These are phyloP conservation scores for Barbatosphaeria neglecta DNA, from an alignment of 495 filamentous ascomycete species.

Conservation along the genomic window DNA sequence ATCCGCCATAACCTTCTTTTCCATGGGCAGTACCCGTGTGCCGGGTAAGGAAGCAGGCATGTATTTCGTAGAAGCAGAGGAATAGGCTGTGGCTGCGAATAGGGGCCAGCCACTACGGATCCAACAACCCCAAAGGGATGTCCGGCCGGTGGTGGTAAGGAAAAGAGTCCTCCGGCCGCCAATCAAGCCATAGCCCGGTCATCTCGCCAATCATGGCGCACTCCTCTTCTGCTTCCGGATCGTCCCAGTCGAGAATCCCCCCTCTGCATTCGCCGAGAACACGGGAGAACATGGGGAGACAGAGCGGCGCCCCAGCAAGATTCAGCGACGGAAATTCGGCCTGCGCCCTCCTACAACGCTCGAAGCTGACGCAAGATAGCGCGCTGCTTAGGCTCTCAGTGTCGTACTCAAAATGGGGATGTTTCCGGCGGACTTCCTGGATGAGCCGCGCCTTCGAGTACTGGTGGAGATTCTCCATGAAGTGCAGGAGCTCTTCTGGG, in stretches of 20 bases:
- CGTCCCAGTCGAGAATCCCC: not conserved
- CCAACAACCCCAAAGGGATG: not conserved
- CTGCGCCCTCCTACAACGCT: not conserved
- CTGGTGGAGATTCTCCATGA: slow-evolving; percentile 15
- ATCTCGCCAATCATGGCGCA: not conserved
- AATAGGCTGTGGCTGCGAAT: no score
- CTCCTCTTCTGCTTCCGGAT: not conserved
- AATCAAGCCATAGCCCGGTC: not conserved
- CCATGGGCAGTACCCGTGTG: no score
- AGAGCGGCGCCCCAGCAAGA: not conserved
- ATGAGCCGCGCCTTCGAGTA: slow-evolving; percentile 17
- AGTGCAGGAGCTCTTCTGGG: slow-evolving; percentile 21
- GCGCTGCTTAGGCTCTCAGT: slow-evolving; percentile 8
- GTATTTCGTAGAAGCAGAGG: no score
- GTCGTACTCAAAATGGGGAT: slow-evolving; percentile 9
- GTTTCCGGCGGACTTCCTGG: slow-evolving; percentile 6
- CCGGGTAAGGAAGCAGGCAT: no score
- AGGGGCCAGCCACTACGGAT: not conserved
- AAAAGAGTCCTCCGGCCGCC: not conserved
- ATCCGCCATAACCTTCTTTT: no score
- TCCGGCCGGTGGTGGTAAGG: not conserved
- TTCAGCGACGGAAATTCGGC: not conserved
- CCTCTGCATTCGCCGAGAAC: not conserved
- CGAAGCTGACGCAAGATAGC: not conserved
- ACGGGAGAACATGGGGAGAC: not conserved